phyloP scores from a whole-genome alignment of 805 yeast genomes.

The Jamesozyma lodderae region DNA sequence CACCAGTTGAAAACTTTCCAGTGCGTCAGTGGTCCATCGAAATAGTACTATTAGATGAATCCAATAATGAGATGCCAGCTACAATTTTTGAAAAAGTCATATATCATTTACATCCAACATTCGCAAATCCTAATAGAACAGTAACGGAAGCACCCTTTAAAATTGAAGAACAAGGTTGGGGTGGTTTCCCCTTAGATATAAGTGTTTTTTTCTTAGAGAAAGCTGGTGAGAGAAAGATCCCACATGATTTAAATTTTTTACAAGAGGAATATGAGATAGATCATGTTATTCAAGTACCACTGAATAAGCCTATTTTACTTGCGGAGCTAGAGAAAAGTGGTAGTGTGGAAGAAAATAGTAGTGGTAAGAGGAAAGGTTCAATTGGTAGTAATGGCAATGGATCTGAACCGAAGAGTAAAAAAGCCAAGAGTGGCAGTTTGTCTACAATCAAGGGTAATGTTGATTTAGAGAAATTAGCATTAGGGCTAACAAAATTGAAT shows the following conservation, averaged over 20 bases:
- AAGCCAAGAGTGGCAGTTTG: conserved; percentile 37
- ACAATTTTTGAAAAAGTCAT: conserved; percentile 85
- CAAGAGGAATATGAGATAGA: conserved; percentile 71
- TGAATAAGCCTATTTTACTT: conserved; percentile 62
- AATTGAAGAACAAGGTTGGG: conserved; percentile 96
- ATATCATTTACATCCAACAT: conserved; percentile 90
- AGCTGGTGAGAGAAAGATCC: conserved; percentile 78
- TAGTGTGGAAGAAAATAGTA: conserved; percentile 49
- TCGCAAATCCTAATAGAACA: conserved; percentile 77
- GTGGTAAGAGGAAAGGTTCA: conserved; percentile 21
- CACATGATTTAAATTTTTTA: conserved; percentile 83
- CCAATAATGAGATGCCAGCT: conserved; percentile 83
- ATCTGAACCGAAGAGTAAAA: conserved; percentile 37
- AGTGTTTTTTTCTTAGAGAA: conserved; percentile 74
- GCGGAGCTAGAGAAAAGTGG: conserved; percentile 75
- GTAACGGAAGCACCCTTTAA: conserved; percentile 77
- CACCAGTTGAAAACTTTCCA: conserved; percentile 86
- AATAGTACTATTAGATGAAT: conserved; percentile 63
- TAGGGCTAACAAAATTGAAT: conserved; percentile 73
- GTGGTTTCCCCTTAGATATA: conserved; percentile 86
- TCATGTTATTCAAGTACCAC: conserved; percentile 69
- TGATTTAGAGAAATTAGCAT: conserved; percentile 84
- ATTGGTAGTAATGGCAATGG: conserved; percentile 11
- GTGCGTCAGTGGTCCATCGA: conserved; percentile 89
- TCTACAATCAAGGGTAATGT: conserved; percentile 59